Percentiles rank a stretch among this genome's conserved stretches.
Evolutionary conservation across 805 yeast genomes (phyloP).

Genomic region (Maudiozyma bulderi): DNA sequence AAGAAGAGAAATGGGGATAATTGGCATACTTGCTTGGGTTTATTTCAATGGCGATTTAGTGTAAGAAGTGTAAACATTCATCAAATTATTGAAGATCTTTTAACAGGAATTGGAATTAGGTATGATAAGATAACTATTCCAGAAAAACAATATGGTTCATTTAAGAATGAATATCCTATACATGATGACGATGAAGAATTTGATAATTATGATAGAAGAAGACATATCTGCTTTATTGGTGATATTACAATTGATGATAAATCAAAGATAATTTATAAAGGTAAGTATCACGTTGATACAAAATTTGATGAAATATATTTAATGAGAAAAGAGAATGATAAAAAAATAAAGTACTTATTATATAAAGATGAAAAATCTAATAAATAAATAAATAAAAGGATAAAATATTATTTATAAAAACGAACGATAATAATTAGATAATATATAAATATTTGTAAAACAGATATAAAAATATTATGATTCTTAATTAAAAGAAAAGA

Average conservation of each 20-base stretch:
- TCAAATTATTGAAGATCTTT: slow-evolving; percentile 8
- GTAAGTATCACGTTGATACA: slow-evolving; percentile 26
- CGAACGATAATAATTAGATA: neutral
- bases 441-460: neutral
- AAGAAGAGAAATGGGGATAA: slow-evolving; percentile 6
- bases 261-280: slow-evolving; percentile 21
- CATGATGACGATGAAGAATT: slow-evolving; percentile 10
- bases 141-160: slow-evolving; percentile 17
- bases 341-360: slow-evolving; percentile 21
- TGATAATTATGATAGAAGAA: slow-evolving; percentile 7
- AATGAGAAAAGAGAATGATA: slow-evolving; percentile 19
- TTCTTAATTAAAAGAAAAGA: neutral
- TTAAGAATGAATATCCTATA: slow-evolving; percentile 23
- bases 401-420: neutral
- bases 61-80: slow-evolving; percentile 17
- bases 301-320: slow-evolving; percentile 24
- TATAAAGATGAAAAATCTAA: slow-evolving; percentile 11
- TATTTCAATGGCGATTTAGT: slow-evolving; percentile 21
- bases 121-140: slow-evolving; percentile 22
- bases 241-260: slow-evolving; percentile 18
- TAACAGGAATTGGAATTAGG: slow-evolving; percentile 16
- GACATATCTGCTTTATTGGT: slow-evolving; percentile 26
- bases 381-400: neutral
- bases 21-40: slow-evolving; percentile 21
- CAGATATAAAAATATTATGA: neutral